A percentile compares a stretch with the other conserved stretches of the same genome.
Evolutionary conservation across 2,329 filamentous ascomycete genomes (phyloP).

Genomic region (Neonectria coccinea): DNA sequence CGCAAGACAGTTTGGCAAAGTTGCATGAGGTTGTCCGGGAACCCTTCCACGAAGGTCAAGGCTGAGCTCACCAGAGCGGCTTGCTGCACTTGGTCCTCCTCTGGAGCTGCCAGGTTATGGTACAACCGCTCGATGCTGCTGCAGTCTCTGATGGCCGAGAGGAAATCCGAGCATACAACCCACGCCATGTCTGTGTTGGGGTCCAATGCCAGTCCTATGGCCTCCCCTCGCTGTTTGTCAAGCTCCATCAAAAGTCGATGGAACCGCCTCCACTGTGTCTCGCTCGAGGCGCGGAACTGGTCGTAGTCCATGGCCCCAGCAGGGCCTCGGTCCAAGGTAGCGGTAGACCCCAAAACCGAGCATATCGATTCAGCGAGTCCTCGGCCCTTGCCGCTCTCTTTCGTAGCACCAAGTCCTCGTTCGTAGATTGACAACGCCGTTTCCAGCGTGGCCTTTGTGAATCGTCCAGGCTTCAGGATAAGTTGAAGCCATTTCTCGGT

Average conservation of each 20-base stretch:
- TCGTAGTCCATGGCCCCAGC: conserved; percentile 79
- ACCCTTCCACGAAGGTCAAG: conserved; percentile 74
- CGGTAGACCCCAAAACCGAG: conserved; percentile 76
- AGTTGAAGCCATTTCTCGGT: conserved; percentile 89
- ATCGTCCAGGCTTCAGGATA: conserved; percentile 85
- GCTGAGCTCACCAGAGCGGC: conserved; percentile 77
- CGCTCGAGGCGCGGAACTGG: conserved; percentile 77
- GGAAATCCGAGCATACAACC: conserved; percentile 84
- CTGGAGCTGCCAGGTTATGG: conserved; percentile 71
- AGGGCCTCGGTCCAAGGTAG: conserved; percentile 70
- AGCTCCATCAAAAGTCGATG: conserved; percentile 88
- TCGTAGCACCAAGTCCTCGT: conserved; percentile 62
- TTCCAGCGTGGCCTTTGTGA: conserved; percentile 82
- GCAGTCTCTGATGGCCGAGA: conserved; percentile 83
- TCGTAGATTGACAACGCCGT: conserved; percentile 87
- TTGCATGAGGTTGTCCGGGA: conserved; percentile 76
- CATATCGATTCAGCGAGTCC: conserved; percentile 82
- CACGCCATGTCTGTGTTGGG: conserved; percentile 77
- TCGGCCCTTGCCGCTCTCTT: conserved; percentile 58
- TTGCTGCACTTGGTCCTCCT: conserved; percentile 64
- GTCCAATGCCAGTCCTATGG: conserved; percentile 82
- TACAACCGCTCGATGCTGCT: conserved; percentile 80
- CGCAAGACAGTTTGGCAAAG: conserved; percentile 75
- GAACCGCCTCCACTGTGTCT: conserved; percentile 90
- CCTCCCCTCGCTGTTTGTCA: conserved; percentile 86